Conservation (phyloP, 176 grass and related monocot genomes). For the Zea mays region DNA sequence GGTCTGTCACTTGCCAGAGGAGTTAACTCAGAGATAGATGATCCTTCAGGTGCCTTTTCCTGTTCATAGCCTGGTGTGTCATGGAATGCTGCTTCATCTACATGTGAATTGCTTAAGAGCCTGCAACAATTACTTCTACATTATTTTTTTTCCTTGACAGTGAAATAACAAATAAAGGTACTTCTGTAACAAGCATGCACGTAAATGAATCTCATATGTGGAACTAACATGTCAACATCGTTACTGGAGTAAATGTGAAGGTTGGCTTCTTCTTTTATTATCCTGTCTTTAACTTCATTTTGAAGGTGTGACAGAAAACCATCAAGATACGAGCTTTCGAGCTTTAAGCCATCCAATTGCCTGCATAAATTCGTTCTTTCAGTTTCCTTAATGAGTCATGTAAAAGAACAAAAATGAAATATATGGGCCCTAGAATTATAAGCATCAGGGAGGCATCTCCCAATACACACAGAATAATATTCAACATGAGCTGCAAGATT, state of each 20-base stretch:
- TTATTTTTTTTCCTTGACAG: conserved; percentile 41
- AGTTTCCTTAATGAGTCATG: conserved; percentile 19
- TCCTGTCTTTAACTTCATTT: conserved; percentile 74
- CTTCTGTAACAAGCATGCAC: conserved; percentile 22
- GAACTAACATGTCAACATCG: conserved; percentile 84
- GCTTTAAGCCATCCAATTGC: conserved; percentile 75
- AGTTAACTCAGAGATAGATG: conserved; percentile 51
- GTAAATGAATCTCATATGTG: conserved; percentile 35
- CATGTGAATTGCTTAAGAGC: conserved; percentile 60
- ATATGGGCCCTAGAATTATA: not conserved
- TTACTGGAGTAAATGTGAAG: conserved; percentile 91
- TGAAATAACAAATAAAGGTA: conserved; percentile 12
- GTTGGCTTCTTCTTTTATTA: conserved; percentile 71
- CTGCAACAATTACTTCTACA: conserved; percentile 55
- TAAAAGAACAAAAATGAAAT: conserved; percentile 4
- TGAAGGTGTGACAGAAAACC: conserved; percentile 80
- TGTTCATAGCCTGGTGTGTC: conserved; percentile 57
- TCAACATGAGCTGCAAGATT: conserved; percentile 1
- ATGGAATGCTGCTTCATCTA: conserved; percentile 42
- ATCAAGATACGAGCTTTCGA: conserved; percentile 69
- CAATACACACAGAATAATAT: conserved; percentile 2
- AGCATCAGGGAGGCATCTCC: not conserved
- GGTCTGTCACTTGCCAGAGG: conserved; percentile 49
- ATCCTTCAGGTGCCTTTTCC: conserved; percentile 50
- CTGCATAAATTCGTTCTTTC: conserved; percentile 52